These are phyloP conservation scores for Ascoidea rubescens DNA, from an alignment of 805 yeast species.

Conservation along the genomic window DNA sequence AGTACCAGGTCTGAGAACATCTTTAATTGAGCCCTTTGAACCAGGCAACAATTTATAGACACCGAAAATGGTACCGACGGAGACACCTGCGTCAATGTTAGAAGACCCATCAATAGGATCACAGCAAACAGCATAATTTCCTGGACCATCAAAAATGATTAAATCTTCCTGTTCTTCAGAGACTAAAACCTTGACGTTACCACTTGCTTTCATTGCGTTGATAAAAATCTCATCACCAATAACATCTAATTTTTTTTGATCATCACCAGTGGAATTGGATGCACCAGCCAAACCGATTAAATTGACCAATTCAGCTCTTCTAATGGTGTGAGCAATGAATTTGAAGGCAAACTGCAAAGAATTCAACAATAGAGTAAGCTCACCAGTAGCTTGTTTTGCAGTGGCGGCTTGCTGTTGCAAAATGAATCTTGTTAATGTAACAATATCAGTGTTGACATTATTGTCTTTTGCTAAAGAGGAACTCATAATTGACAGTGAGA, in stretches of 20 bases:
- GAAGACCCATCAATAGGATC: constrained; percentile 98
- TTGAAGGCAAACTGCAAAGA: constrained; percentile 92
- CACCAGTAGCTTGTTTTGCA: constrained; percentile 77
- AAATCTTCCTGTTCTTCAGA: constrained; percentile 95
- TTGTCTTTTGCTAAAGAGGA: constrained; percentile 8
- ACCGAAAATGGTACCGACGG: constrained; percentile 96
- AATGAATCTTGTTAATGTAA: constrained; percentile 82
- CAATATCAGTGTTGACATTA: constrained; percentile 68
- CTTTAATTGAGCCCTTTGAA: constrained; percentile 72
- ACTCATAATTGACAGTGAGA: constrained; percentile 1
- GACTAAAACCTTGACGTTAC: constrained; percentile 79
- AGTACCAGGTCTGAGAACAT: constrained; percentile 79
- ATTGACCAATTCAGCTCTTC: constrained; percentile 88
- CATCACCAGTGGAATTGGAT: constrained; percentile 88
- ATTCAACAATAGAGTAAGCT: constrained; percentile 75
- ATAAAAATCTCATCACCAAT: constrained; percentile 96
- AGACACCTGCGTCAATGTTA: constrained; percentile 97
- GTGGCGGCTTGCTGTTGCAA: constrained; percentile 64
- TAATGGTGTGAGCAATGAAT: constrained; percentile 89
- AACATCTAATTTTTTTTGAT: constrained; percentile 91
- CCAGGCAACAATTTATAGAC: constrained; percentile 63
- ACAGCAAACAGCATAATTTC: constrained; percentile 90
- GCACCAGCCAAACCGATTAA: constrained; percentile 85
- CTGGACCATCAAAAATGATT: constrained; percentile 71
- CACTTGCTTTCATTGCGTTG: constrained; percentile 90